Evolutionary conservation across 208 protist genomes (phyloP).

Genomic region (Trypanosoma theileri): DNA sequence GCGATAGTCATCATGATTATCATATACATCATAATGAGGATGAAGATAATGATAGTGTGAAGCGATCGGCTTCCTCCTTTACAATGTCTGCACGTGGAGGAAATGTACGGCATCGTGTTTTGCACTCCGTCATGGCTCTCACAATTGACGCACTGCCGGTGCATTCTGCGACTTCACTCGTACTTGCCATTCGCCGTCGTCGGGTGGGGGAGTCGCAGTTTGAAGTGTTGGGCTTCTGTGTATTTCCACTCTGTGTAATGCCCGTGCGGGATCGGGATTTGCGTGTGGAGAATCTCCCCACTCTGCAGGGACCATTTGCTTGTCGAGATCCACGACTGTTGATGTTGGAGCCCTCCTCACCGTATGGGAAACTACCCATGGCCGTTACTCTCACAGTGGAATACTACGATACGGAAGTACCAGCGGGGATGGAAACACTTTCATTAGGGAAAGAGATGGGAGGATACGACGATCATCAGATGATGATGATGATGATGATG

Average conservation of each 20-base stretch:
- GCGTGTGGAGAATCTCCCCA: slow-evolving; percentile 78
- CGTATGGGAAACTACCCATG: slow-evolving; percentile 80
- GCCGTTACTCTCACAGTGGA: slow-evolving; percentile 70
- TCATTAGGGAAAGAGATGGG: background rate
- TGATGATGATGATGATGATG: background rate
- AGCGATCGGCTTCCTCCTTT: no score
- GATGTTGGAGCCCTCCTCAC: slow-evolving; percentile 72
- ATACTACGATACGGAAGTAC: slow-evolving; percentile 67
- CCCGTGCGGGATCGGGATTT: slow-evolving; percentile 84
- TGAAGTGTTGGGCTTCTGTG: slow-evolving; percentile 80
- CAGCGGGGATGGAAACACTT: background rate
- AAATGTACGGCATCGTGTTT: background rate
- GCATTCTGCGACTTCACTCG: slow-evolving; percentile 80
- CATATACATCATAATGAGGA: no score
- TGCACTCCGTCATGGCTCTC: slow-evolving; percentile 63
- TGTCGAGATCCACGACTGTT: slow-evolving; percentile 84
- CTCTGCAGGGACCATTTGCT: slow-evolving; percentile 81
- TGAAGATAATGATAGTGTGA: no score
- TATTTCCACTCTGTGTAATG: slow-evolving; percentile 88
- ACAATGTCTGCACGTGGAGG: no score
- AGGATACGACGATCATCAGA: background rate
- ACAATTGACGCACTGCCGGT: slow-evolving; percentile 74
- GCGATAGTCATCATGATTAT: no score
- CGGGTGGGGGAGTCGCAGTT: slow-evolving; percentile 32
- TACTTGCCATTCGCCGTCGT: slow-evolving; percentile 78